These are phyloP conservation scores for Viridothelium virens DNA, from an alignment of 495 filamentous ascomycete species.

Conservation along the genomic window DNA sequence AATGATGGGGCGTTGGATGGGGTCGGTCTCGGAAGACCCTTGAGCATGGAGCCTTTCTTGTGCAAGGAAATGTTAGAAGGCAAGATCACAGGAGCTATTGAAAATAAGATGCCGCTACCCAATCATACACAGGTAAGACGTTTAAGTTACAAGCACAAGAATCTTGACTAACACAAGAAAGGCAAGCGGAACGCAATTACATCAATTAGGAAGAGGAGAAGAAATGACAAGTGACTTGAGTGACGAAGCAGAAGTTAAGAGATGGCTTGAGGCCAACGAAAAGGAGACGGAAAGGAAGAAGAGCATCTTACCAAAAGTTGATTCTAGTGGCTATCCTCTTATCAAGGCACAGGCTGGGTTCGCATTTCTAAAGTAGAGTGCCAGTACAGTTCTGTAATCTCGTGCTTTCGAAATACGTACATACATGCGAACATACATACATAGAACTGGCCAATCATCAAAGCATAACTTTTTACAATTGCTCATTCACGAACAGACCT, in stretches of 20 bases:
- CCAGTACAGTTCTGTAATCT: background rate
- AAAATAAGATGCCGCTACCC: constrained; percentile 24
- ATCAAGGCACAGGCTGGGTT: constrained; percentile 23
- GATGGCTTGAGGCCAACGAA: constrained; percentile 31
- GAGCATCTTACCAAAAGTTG: constrained; percentile 31
- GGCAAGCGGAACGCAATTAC: constrained; percentile 39
- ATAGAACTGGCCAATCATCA: background rate
- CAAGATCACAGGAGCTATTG: constrained; percentile 41
- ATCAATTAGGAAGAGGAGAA: constrained; percentile 44
- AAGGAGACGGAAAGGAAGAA: constrained; percentile 37
- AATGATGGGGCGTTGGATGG: constrained; percentile 43
- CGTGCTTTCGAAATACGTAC: background rate
- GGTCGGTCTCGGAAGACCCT: constrained; percentile 48
- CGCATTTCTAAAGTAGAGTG: constrained; percentile 17
- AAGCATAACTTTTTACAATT: constrained; percentile 21
- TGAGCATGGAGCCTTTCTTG: constrained; percentile 45
- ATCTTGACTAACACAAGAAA: constrained; percentile 35
- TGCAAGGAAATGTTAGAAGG: constrained; percentile 44
- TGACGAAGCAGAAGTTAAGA: constrained; percentile 36
- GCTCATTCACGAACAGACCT: constrained; percentile 37
- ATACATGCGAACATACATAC: background rate
- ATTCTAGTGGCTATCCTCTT: constrained; percentile 21
- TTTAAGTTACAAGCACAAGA: constrained; percentile 38
- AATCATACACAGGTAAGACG: constrained; percentile 30
- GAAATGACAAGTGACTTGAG: constrained; percentile 45